Base-by-base conservation (phyloP, 2,329 filamentous ascomycete genomes). In the Fusarium succisae region DNA sequence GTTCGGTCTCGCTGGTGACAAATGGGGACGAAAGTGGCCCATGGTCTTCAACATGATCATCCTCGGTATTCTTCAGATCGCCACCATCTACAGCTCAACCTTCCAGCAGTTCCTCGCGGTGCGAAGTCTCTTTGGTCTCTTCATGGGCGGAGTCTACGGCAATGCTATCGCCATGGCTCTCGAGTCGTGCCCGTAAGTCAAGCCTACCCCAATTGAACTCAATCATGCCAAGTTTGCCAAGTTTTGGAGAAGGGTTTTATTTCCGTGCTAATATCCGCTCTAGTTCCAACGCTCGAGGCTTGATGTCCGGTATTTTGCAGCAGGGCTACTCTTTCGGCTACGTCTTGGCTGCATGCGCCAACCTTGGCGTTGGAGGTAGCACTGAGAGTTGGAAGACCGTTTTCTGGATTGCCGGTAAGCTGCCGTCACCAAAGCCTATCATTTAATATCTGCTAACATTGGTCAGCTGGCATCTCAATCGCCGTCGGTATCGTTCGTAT, bases 241-340 rank as follows among this genome's bases (percentile, higher is more conserved):
- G 68, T 51, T 74, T 76, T 58, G 72, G 76, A 66, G 63, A 66
- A 35, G 61, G 66, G 24, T 55, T 51, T 58, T 75, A 73, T 73
- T 65, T 51, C 68, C 70, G 58, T 63, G 56, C 69, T 78, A 74
- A 76, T 47, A 66, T 56, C 63, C 63, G 62, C 26, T 18, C 30
- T 72, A 88, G 87, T 63, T 82, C 84, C 53, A 90, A 93, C 64
- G 91, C 93, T 13, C 88, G 94, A 80, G 94, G 94, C 76, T 85
- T 96, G 43, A 93, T 96, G 89, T 94, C 91, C 20, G 94, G 94
- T 61, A 93, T 96, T 57, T 83, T 96, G 24, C 94, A 96, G 78
- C 93, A 95, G 81, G 94, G 94, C 6, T 95, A 95, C 80, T 92
- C 92, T 0, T 88, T 95, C 72, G 94, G 94, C 38, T 96, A 96